phyloP scores from a whole-genome alignment of 176 grass and related monocot genomes.

The Oryza coarctata region DNA sequence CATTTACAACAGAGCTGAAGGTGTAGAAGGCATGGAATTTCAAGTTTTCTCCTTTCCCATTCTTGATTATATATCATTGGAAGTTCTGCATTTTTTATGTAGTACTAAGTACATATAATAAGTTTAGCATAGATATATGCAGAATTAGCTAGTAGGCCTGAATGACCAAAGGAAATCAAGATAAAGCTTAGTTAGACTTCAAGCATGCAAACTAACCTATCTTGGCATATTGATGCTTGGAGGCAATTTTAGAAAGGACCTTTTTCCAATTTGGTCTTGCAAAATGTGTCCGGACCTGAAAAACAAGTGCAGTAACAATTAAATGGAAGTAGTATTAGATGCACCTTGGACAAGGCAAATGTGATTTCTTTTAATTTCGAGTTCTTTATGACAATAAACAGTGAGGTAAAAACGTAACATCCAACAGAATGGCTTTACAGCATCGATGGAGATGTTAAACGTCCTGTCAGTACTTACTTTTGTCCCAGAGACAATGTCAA shows the following conservation, averaged over 20 bases:
- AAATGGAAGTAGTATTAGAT: conserved; percentile 23
- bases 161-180: not conserved
- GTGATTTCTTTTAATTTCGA: not conserved
- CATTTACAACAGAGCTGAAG: not conserved
- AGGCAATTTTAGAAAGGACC: conserved; percentile 78
- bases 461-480: conserved; percentile 55
- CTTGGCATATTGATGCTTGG: conserved; percentile 83
- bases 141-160: not conserved
- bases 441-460: conserved; percentile 1
- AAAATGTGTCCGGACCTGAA: conserved; percentile 97
- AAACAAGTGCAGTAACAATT: conserved; percentile 15
- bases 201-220: conserved; percentile 69
- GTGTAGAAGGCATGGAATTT: not conserved
- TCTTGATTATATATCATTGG: not conserved
- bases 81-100: not conserved
- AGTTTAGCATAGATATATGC: not conserved
- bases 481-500: conserved; percentile 94
- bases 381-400: not conserved
- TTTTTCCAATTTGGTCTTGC: conserved; percentile 99
- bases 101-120: not conserved
- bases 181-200: conserved; percentile 4
- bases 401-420: not conserved
- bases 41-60: not conserved
- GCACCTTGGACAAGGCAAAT: conserved; percentile 30
- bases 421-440: not conserved